These are phyloP conservation scores for Lippia alba DNA, from an alignment of 305 asterid species.

Conservation along the genomic window DNA sequence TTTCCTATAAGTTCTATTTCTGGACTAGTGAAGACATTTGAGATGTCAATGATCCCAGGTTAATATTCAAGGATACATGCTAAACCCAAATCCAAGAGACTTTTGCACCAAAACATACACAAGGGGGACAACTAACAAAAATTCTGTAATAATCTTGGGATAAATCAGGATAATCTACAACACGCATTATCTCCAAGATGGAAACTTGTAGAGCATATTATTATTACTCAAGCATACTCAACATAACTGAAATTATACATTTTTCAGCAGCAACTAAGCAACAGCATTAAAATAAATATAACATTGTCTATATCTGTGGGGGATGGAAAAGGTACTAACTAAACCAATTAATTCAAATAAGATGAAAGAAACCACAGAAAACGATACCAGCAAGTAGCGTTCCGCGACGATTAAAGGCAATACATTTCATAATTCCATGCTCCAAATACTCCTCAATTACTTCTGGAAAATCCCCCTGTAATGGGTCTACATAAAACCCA, in stretches of 20 bases:
- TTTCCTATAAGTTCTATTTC: no score
- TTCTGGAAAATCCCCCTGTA: constrained; percentile 94
- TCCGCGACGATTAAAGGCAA: constrained; percentile 90
- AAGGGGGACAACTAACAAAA: neutral
- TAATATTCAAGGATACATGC: constrained; percentile 4
- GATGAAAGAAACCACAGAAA: constrained; percentile 3
- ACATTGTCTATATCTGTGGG: neutral
- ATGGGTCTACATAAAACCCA: constrained; percentile 63
- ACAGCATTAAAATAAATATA: constrained; percentile 8
- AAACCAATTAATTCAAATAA: neutral
- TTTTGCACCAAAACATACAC: neutral
- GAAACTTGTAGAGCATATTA: constrained; percentile 10
- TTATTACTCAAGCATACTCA: constrained; percentile 12
- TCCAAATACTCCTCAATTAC: constrained; percentile 92
- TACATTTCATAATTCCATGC: constrained; percentile 77
- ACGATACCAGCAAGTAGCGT: constrained; percentile 85
- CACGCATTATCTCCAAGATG: neutral
- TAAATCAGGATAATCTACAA: constrained; percentile 9
- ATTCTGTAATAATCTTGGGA: neutral
- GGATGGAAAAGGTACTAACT: no score
- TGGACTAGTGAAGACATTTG: no score
- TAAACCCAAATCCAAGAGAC: neutral
- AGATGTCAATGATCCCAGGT: neutral
- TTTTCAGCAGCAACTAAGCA: constrained; percentile 4
- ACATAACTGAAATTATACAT: neutral